A percentile compares a stretch with the other conserved stretches of the same genome.
These are phyloP conservation scores for Lycium ferocissimum DNA, from an alignment of 257 asterid genomes.

Conservation along the genomic window DNA sequence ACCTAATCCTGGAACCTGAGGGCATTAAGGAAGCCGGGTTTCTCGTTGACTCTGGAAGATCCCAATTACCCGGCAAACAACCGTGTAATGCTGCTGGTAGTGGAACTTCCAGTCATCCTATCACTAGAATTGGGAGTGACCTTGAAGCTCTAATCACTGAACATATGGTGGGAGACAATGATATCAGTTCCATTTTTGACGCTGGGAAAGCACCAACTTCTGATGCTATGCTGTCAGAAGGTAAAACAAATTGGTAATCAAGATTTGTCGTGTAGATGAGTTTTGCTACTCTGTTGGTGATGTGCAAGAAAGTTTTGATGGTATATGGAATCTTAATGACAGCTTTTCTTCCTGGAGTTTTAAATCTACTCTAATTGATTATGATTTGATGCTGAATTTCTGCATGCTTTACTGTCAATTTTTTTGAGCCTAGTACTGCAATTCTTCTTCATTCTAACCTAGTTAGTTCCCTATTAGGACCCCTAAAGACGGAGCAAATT, in stretches of 20 bases:
- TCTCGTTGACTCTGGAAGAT: neutral
- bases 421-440: neutral
- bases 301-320: neutral
- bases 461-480: neutral
- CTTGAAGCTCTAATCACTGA: neutral
- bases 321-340: neutral
- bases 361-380: neutral
- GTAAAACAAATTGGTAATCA: too few relatives aligned
- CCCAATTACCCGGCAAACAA: neutral
- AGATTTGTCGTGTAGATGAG: neutral
- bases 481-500: neutral
- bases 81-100: neutral
- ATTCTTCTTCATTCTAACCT: neutral
- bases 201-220: neutral
- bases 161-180: neutral
- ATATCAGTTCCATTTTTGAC: neutral
- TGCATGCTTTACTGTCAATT: neutral
- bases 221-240: neutral
- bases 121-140: neutral
- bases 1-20: neutral
- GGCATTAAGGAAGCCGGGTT: neutral
- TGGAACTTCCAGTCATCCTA: neutral
- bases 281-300: neutral
- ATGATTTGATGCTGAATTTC: neutral
- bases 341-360: neutral